A percentile compares a stretch with the other conserved stretches of the same genome.
These are phyloP conservation scores for Schizonepeta tenuifolia DNA, from an alignment of 257 asterid species.

Conservation along the genomic window DNA sequence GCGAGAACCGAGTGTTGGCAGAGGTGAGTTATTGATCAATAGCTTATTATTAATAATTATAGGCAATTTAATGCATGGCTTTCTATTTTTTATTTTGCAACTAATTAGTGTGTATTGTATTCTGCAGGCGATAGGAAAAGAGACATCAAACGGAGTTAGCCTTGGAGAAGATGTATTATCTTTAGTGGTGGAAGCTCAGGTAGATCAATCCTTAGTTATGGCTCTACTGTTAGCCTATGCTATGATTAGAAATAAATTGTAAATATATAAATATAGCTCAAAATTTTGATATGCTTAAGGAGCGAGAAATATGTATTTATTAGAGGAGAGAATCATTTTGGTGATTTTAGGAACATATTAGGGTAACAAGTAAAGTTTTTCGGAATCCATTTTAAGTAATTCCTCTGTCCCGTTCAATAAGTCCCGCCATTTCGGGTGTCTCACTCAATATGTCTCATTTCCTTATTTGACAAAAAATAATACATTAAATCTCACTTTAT, in stretches of 20 bases:
- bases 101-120: too few relatives aligned
- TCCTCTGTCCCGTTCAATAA: too few relatives aligned
- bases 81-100: too few relatives aligned
- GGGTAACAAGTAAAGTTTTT: too few relatives aligned
- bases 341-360: too few relatives aligned
- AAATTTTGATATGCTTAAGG: neutral
- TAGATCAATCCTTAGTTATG: conserved; percentile 58
- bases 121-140: conserved; percentile 53
- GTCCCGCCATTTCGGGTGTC: too few relatives aligned
- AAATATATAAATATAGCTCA: neutral
- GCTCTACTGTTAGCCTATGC: conserved; percentile 63
- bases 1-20: conserved; percentile 40
- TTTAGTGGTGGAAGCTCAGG: conserved; percentile 57
- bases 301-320: neutral
- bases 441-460: too few relatives aligned
- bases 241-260: conserved; percentile 52
- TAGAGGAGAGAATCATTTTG: neutral
- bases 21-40: conserved; percentile 40
- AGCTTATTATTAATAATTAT: too few relatives aligned
- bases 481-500: too few relatives aligned
- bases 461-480: too few relatives aligned
- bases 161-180: conserved; percentile 67
- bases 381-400: too few relatives aligned
- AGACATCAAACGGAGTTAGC: conserved; percentile 48
- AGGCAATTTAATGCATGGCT: too few relatives aligned